Conservation (phyloP, 2,329 filamentous ascomycete species). For the Colletotrichum tabaci region DNA sequence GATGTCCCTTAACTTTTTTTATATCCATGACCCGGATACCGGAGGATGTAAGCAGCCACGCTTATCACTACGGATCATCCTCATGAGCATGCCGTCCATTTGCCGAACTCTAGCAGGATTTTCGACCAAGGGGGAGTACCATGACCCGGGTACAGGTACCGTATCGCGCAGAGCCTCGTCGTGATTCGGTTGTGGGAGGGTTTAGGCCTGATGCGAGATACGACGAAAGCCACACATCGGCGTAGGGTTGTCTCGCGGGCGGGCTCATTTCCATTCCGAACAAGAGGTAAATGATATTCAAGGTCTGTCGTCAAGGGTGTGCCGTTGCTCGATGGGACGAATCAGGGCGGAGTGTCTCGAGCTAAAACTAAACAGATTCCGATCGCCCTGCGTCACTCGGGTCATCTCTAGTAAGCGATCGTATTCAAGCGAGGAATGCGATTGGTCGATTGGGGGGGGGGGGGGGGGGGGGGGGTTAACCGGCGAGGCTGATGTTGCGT, state of each 20-base stretch:
- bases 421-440: slow-evolving; percentile 30
- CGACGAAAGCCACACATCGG: slow-evolving; percentile 2
- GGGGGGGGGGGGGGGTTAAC: not conserved
- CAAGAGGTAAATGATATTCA: not conserved
- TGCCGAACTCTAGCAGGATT: not conserved
- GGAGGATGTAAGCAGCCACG: not conserved
- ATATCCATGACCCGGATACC: not conserved
- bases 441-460: slow-evolving; percentile 12
- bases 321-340: not conserved
- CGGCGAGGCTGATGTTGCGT: slow-evolving; percentile 39
- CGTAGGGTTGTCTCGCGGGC: not conserved
- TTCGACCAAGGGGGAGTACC: no score
- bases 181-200: not conserved
- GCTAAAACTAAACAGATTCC: not conserved
- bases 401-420: slow-evolving; percentile 30
- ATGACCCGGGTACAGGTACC: not conserved
- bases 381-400: slow-evolving; percentile 11
- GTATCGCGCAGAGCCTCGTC: not conserved
- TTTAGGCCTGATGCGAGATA: slow-evolving; percentile 12
- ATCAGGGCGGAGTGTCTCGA: not conserved
- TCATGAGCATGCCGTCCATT: not conserved
- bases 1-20: no score
- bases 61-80: not conserved
- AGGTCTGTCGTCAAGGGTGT: not conserved
- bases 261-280: not conserved